Evolutionary conservation across 2,329 filamentous ascomycete genomes (phyloP).

Genomic region (Mycocentrospora acerina): DNA sequence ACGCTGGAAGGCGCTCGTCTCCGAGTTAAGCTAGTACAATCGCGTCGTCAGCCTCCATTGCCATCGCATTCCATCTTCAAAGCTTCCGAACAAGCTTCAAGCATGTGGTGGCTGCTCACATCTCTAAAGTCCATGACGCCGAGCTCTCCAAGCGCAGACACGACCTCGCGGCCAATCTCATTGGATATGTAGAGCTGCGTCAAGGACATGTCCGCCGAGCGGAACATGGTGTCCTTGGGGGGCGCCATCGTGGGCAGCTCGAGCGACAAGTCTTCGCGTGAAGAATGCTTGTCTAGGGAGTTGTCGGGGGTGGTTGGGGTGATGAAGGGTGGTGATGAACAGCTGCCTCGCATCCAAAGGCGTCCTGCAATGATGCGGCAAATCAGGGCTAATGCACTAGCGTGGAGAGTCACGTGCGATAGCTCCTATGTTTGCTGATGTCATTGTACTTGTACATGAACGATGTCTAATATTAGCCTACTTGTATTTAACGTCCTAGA

Average conservation of each 20-base stretch:
- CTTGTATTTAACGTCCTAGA: too few relatives aligned
- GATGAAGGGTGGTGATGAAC: constrained; percentile 28
- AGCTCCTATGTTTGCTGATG: too few relatives aligned
- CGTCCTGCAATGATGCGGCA: too few relatives aligned
- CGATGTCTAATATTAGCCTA: too few relatives aligned
- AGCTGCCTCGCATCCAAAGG: too few relatives aligned
- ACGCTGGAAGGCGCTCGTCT: constrained; percentile 91
- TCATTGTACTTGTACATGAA: too few relatives aligned
- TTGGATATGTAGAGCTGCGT: constrained; percentile 99
- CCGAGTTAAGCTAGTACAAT: constrained; percentile 76
- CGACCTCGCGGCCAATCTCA: constrained; percentile 96
- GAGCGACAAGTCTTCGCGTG: constrained; percentile 25
- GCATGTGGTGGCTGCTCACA: constrained; percentile 59
- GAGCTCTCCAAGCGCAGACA: constrained; percentile 93
- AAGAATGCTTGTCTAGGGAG: constrained; percentile 26
- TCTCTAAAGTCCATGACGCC: constrained; percentile 96
- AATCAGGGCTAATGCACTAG: too few relatives aligned
- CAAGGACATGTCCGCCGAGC: constrained; percentile 99
- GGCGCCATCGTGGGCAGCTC: constrained; percentile 58
- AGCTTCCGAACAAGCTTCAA: constrained; percentile 14
- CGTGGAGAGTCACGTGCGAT: too few relatives aligned
- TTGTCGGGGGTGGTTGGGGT: constrained; percentile 20
- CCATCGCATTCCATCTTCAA: constrained; percentile 14
- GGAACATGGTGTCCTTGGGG: constrained; percentile 89
- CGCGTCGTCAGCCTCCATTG: constrained; percentile 28